Base-by-base conservation (phyloP, 371 early-diverging fungal species). In the Apophysomyces variabilis region DNA sequence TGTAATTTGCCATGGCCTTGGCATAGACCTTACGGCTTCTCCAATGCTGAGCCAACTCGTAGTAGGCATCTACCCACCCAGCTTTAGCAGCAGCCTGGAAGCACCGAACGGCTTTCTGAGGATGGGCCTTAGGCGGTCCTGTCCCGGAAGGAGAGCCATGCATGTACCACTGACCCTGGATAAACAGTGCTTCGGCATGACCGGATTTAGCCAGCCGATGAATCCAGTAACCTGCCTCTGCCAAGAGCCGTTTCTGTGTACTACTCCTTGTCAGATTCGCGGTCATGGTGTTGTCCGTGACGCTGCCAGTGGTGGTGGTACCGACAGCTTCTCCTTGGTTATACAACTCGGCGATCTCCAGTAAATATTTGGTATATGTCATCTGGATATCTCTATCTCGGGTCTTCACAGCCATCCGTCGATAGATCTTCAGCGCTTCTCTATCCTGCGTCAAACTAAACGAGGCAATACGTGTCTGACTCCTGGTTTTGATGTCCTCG, bases 171-270 rank as follows among this genome's bases (percentile, higher is more conserved):
- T 75, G 74, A 32, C 89, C 93, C n/a, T 86, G 76, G 56, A 91
- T 86, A 66, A 78, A 92, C 59, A 86, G 77, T 0, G 93, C 92
- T 72, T 93, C 93, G 0, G 90, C 77, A 62, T 86, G 77, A 38
- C 88, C 85, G 54, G 83, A 81, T 68, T 85, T 86, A 39, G 89
- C 90, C 18, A 92, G 73, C 37, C 84, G 75, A 59, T 87, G 82
- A 62, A 92, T 83, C 93, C 92, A 93, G 70, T 89, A 93, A 7
- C 84, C 77, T 0, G 88, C 91, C 68, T 93, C 93, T 13, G 79
- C 62, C 32, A 72, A 39, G 4, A 82, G 47, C 16, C 74, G 65
- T 14, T 72, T 63, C 16, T 72, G 68, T 13, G 70, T 75, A n/a
- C 32, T 26, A 26, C 3, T 26, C 32, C 32, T 26, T 26, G 32